A percentile compares a stretch with the other conserved stretches of the same genome.
These are phyloP conservation scores for Ustilago nuda DNA, from an alignment of 1,284 basidiomycete species.

Conservation along the genomic window DNA sequence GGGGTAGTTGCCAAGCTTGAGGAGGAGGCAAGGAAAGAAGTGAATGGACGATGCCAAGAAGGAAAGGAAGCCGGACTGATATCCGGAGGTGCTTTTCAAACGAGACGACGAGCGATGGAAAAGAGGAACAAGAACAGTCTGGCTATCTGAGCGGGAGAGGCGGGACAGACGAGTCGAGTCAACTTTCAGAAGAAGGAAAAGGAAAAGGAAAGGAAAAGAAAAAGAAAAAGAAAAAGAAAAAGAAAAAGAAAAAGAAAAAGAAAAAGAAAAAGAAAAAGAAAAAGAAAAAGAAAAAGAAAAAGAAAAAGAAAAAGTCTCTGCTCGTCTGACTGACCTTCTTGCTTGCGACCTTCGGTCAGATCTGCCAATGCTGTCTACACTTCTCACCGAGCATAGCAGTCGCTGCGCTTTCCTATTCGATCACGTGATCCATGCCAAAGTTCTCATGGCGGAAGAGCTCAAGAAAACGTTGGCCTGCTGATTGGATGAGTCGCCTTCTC, in stretches of 20 bases:
- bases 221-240: no score
- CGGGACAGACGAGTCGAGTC: constrained; percentile 9
- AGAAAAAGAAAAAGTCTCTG: no score
- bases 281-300: no score
- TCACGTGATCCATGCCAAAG: constrained; percentile 3
- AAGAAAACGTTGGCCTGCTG: constrained; percentile 5
- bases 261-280: no score
- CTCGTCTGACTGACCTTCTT: constrained; percentile 3
- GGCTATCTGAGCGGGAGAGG: constrained; percentile 25
- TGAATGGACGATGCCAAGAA: constrained; percentile 11
- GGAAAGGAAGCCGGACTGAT: constrained; percentile 42
- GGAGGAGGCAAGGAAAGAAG: constrained; percentile 20
- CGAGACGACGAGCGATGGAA: neutral
- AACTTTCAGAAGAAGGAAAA: constrained; percentile 4
- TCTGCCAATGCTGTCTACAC: neutral
- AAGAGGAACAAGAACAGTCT: constrained; percentile 4
- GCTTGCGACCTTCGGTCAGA: neutral
- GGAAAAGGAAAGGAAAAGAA: neutral
- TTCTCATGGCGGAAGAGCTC: neutral
- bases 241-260: no score
- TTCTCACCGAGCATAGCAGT: neutral
- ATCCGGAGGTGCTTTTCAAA: constrained; percentile 33
- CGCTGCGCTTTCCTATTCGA: neutral
- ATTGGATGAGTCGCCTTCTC: constrained; percentile 1
- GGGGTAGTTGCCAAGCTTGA: constrained; percentile 41